These are phyloP conservation scores for Thinopyrum elongatum DNA, from an alignment of 176 grass and related monocot genomes.

Conservation along the genomic window DNA sequence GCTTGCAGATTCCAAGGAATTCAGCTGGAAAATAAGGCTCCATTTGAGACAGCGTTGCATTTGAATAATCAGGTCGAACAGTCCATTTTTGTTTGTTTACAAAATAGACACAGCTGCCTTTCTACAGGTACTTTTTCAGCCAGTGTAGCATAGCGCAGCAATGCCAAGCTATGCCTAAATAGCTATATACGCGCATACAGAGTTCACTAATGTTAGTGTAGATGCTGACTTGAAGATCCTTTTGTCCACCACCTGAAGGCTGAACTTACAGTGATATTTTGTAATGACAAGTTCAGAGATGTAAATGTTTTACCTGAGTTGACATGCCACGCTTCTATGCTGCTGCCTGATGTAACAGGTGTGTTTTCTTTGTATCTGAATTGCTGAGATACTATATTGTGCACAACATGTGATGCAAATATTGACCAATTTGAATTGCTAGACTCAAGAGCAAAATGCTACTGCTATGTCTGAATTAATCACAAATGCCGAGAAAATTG, in stretches of 20 bases:
- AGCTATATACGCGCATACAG: constrained; percentile 58
- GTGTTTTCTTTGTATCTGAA: not conserved
- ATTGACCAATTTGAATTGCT: not conserved
- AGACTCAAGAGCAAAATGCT: not conserved
- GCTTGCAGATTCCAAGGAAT: not conserved
- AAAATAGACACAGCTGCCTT: constrained; percentile 33
- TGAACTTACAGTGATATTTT: constrained; percentile 41
- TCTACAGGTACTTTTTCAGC: constrained; percentile 28
- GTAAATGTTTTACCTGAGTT: constrained; percentile 64
- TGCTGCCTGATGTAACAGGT: not conserved
- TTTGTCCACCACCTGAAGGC: constrained; percentile 4
- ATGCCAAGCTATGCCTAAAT: constrained; percentile 36
- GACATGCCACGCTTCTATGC: constrained; percentile 31
- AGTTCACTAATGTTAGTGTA: constrained; percentile 69
- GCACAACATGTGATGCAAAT: not conserved
- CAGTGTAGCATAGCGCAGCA: constrained; percentile 34
- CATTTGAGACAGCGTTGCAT: constrained; percentile 8
- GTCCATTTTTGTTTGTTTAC: constrained; percentile 1
- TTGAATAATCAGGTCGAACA: constrained; percentile 44
- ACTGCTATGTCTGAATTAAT: too few species aligned
- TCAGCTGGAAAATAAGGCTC: constrained; percentile 38
- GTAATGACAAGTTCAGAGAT: constrained; percentile 51
- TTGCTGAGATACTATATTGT: not conserved
- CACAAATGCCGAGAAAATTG: too few species aligned
- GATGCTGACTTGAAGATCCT: constrained; percentile 47